These are phyloP conservation scores for Cairneyella variabilis DNA, from an alignment of 495 filamentous ascomycete species.

Conservation along the genomic window DNA sequence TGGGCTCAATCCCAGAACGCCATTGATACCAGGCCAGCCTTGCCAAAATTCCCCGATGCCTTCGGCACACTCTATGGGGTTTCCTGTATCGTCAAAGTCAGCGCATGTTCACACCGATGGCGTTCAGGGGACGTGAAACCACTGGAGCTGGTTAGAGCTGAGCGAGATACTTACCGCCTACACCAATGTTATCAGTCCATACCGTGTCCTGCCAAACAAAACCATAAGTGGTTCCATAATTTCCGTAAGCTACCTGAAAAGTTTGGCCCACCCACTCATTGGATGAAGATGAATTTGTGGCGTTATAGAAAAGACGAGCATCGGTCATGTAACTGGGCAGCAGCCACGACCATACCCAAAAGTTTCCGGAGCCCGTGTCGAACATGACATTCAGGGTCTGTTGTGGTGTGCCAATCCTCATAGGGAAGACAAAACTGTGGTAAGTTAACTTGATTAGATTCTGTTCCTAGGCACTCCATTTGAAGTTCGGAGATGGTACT, in stretches of 20 bases:
- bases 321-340: slow-evolving; percentile 1
- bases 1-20: slow-evolving; percentile 6
- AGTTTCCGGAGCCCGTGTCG: slow-evolving; percentile 57
- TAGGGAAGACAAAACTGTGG: slow-evolving; percentile 33
- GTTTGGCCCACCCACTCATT: not conserved
- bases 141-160: too few relatives aligned
- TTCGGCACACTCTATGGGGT: slow-evolving; percentile 10
- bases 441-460: too few relatives aligned
- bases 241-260: slow-evolving; percentile 1
- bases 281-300: not conserved
- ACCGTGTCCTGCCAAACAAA: slow-evolving; percentile 11
- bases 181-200: slow-evolving; percentile 1
- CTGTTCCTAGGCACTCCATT: too few relatives aligned
- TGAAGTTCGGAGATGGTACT: too few relatives aligned
- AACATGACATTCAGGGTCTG: slow-evolving; percentile 54
- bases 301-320: slow-evolving; percentile 9
- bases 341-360: slow-evolving; percentile 27
- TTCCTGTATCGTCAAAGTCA: not conserved
- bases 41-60: not conserved
- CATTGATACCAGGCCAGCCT: slow-evolving; percentile 1
- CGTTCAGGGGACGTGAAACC: not conserved
- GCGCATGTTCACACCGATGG: not conserved
- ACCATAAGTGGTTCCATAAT: not conserved
- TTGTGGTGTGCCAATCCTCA: slow-evolving; percentile 52
- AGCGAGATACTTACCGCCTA: not conserved